phyloP scores from a whole-genome alignment of 139 green algal species.

The Chlorella vulgaris region DNA sequence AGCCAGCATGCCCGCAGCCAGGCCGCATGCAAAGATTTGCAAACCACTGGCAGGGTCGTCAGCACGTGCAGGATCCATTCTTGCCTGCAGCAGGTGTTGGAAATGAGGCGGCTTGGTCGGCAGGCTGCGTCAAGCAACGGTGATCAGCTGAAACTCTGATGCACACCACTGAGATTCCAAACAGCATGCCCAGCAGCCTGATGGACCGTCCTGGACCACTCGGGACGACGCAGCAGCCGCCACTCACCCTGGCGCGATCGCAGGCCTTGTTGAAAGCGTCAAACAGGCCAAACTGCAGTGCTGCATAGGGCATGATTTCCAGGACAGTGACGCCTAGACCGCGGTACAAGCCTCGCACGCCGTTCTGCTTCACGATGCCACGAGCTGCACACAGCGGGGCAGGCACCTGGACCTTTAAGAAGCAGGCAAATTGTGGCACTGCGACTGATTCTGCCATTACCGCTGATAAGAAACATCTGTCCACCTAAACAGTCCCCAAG shows the following conservation, averaged over 20 bases:
- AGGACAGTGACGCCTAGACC: constrained; percentile 91
- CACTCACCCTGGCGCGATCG: constrained; percentile 43
- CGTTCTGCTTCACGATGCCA: constrained; percentile 63
- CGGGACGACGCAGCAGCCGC: neutral
- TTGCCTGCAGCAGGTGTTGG: neutral
- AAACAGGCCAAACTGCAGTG: constrained; percentile 97
- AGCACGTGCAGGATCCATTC: neutral
- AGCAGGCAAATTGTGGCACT: neutral
- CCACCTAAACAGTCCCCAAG: too few species aligned
- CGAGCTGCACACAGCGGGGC: constrained; percentile 2
- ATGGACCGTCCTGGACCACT: too few species aligned
- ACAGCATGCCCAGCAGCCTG: neutral
- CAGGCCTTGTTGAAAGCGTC: constrained; percentile 77
- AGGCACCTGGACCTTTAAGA: too few species aligned
- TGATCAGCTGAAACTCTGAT: too few species aligned
- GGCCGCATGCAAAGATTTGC: constrained; percentile 73
- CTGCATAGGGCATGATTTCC: constrained; percentile 98
- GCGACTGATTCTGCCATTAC: neutral
- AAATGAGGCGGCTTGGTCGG: neutral
- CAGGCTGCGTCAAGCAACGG: too few species aligned
- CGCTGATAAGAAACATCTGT: too few species aligned
- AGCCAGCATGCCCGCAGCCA: constrained; percentile 80
- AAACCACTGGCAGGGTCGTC: constrained; percentile 2
- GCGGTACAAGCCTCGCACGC: constrained; percentile 76
- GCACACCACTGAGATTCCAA: too few species aligned